phyloP scores from a whole-genome alignment of 805 yeast species.

The Candida oleophila region DNA sequence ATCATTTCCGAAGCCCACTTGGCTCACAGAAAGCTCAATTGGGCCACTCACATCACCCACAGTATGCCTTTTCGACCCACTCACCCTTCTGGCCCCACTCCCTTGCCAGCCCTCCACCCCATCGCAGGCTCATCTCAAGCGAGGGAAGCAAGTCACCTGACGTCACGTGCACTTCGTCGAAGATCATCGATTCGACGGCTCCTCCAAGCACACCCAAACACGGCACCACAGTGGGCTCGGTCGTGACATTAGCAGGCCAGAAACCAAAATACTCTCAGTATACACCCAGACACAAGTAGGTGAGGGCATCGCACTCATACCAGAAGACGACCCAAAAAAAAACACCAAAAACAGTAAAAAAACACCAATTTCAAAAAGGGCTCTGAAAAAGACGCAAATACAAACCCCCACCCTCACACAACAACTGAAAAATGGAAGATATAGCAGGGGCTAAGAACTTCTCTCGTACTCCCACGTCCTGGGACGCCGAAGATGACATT shows the following conservation, averaged over 20 bases:
- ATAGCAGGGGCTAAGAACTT: constrained; percentile 19
- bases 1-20: too few species aligned
- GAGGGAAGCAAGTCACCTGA: too few species aligned
- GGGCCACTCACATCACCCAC: too few species aligned
- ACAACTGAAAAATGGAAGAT: not conserved
- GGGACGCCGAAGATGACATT: constrained; percentile 49
- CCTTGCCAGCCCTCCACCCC: not conserved
- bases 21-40: too few species aligned
- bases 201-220: not conserved
- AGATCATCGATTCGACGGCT: constrained; percentile 6
- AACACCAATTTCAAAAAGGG: too few species aligned
- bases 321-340: not conserved
- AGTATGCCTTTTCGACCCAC: too few species aligned
- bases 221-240: not conserved
- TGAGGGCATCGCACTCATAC: not conserved
- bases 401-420: not conserved
- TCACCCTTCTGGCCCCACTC: too few species aligned
- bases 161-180: constrained; percentile 4
- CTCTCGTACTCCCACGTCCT: constrained; percentile 44
- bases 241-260: too few species aligned
- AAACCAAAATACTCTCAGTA: not conserved
- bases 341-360: not conserved
- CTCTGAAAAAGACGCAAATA: too few species aligned
- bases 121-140: too few species aligned
- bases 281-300: not conserved